Evolutionary conservation across 2,329 filamentous ascomycete genomes (phyloP).

Genomic region (Xylariaceae sp.): DNA sequence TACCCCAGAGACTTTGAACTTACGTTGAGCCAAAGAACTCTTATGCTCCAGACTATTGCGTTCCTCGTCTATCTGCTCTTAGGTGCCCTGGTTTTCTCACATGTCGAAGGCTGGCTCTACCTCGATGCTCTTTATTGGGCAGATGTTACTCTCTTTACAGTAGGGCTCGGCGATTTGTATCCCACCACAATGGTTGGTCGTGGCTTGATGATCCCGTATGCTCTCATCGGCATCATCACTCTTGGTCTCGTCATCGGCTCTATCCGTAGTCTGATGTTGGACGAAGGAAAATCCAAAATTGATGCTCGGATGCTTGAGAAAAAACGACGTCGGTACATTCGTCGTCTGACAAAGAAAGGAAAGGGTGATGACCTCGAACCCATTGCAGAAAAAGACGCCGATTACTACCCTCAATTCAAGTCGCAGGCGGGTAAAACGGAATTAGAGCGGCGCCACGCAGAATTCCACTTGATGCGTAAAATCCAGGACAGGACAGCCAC

Average conservation of each 20-base stretch:
- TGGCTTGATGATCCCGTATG: constrained; percentile 77
- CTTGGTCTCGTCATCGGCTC: constrained; percentile 80
- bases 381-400: constrained; percentile 32
- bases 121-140: constrained; percentile 79
- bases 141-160: constrained; percentile 66
- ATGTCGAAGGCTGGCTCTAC: constrained; percentile 71
- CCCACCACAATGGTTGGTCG: constrained; percentile 54
- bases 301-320: constrained; percentile 60
- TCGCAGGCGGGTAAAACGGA: constrained; percentile 38
- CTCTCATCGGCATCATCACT: constrained; percentile 79
- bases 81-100: constrained; percentile 72
- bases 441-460: constrained; percentile 61
- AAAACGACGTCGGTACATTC: constrained; percentile 49
- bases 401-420: constrained; percentile 15
- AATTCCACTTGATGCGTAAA: constrained; percentile 77
- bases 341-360: constrained; percentile 43
- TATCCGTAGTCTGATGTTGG: constrained; percentile 65
- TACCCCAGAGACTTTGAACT: constrained; percentile 78
- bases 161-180: constrained; percentile 59
- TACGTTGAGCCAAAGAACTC: constrained; percentile 75
- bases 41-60: constrained; percentile 87
- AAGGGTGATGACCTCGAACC: constrained; percentile 50
- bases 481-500: constrained; percentile 66
- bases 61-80: constrained; percentile 79
- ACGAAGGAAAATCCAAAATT: constrained; percentile 54